Evolutionary conservation across 2,329 filamentous ascomycete species (phyloP).

Genomic region (Fusarium scirpi): DNA sequence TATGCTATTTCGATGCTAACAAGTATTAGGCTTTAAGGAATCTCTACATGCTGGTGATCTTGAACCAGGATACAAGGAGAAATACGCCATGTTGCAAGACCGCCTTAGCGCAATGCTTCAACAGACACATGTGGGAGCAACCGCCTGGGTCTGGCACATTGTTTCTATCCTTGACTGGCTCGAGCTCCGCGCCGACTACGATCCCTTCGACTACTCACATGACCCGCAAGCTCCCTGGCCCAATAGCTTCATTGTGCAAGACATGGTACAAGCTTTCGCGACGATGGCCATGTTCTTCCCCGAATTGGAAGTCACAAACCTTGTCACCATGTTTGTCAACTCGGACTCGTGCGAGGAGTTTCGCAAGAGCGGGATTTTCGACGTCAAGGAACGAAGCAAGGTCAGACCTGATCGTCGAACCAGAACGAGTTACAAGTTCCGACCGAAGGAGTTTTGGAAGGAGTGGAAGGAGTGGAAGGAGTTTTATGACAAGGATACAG

Average conservation of each 20-base stretch:
- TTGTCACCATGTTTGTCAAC: slow-evolving; percentile 37
- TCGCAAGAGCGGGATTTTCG: slow-evolving; percentile 37
- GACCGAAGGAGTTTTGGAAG: slow-evolving; percentile 39
- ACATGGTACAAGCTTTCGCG: slow-evolving; percentile 44
- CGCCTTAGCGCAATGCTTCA: slow-evolving; percentile 37
- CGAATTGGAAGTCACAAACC: neutral
- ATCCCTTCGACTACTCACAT: slow-evolving; percentile 13
- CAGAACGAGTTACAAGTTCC: slow-evolving; percentile 44
- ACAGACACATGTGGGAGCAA: slow-evolving; percentile 12
- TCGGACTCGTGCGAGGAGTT: slow-evolving; percentile 33
- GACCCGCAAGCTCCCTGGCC: slow-evolving; percentile 42
- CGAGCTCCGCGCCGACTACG: slow-evolving; percentile 26
- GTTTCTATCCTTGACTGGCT: slow-evolving; percentile 44
- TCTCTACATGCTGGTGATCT: slow-evolving; percentile 47
- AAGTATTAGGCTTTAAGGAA: slow-evolving; percentile 40
- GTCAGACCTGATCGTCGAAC: slow-evolving; percentile 38
- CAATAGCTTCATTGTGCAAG: slow-evolving; percentile 44
- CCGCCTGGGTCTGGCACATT: slow-evolving; percentile 45
- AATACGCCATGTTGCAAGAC: slow-evolving; percentile 33
- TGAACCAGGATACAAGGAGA: slow-evolving; percentile 42
- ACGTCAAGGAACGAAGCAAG: slow-evolving; percentile 37
- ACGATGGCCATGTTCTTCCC: slow-evolving; percentile 48
- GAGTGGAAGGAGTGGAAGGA: slow-evolving; percentile 43
- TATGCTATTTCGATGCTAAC: rapidly evolving
- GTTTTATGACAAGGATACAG: slow-evolving; percentile 12